Percentiles rank a stretch among this genome's conserved stretches.
phyloP scores from a whole-genome alignment of 83 land plant genomes.

The Thuja plicata region DNA sequence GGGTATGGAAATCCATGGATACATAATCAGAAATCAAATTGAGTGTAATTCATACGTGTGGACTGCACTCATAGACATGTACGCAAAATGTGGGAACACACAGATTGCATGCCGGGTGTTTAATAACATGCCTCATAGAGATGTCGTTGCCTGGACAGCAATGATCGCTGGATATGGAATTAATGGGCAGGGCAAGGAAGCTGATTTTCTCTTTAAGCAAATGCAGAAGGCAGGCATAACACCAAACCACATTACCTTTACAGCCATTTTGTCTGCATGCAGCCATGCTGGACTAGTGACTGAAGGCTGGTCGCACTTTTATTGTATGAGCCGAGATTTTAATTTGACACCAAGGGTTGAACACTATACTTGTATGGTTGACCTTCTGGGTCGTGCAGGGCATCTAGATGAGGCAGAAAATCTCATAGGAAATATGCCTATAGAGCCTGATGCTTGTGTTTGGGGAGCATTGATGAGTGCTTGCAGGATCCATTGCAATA shows the following conservation, averaged over 20 bases:
- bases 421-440: background rate
- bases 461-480: slow-evolving; percentile 15
- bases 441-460: slow-evolving; percentile 7
- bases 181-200: slow-evolving; percentile 9
- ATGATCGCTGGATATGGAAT: slow-evolving; percentile 10
- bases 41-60: slow-evolving; percentile 7
- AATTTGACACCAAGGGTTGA: background rate
- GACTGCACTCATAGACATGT: slow-evolving; percentile 13
- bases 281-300: slow-evolving; percentile 9
- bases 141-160: slow-evolving; percentile 12
- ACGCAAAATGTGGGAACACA: slow-evolving; percentile 5
- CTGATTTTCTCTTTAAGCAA: slow-evolving; percentile 1
- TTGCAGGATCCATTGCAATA: slow-evolving; percentile 7
- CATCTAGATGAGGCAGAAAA: background rate
- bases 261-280: slow-evolving; percentile 11
- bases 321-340: slow-evolving; percentile 9
- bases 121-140: slow-evolving; percentile 8
- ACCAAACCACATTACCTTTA: slow-evolving; percentile 11
- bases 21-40: background rate
- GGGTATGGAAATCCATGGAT: slow-evolving; percentile 8
- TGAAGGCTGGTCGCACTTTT: slow-evolving; percentile 11
- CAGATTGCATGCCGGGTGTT: slow-evolving; percentile 5
- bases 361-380: slow-evolving; percentile 10
- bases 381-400: slow-evolving; percentile 11
- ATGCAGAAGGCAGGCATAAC: background rate